phyloP scores from a whole-genome alignment of 176 grass and related monocot genomes.

The Bothriochloa decipiens region DNA sequence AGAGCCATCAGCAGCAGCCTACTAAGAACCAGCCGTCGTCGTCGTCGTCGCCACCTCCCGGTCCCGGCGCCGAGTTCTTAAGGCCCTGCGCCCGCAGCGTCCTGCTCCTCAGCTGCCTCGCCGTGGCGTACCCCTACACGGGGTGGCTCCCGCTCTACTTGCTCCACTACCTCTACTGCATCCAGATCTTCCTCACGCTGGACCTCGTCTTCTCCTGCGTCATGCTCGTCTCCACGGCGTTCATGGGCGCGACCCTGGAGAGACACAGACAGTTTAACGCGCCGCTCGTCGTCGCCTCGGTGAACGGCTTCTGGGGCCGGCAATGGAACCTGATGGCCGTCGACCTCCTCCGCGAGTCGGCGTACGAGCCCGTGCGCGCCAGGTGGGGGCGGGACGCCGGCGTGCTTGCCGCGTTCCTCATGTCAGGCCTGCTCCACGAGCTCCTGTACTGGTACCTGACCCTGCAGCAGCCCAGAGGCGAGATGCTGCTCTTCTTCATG shows the following conservation, averaged over 20 bases:
- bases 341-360: slow-evolving; percentile 66
- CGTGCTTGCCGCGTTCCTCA: slow-evolving; percentile 67
- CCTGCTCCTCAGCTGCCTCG: slow-evolving; percentile 53
- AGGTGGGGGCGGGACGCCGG: slow-evolving; percentile 59
- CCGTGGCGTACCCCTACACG: slow-evolving; percentile 49
- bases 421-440: slow-evolving; percentile 80
- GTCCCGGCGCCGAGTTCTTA: slow-evolving; percentile 33
- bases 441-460: slow-evolving; percentile 78
- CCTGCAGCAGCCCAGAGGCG: slow-evolving; percentile 49
- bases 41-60: neutral
- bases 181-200: slow-evolving; percentile 66
- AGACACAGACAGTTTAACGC: slow-evolving; percentile 64
- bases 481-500: slow-evolving; percentile 72
- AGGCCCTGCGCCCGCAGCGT: slow-evolving; percentile 46
- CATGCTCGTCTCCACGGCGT: slow-evolving; percentile 26
- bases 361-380: slow-evolving; percentile 61
- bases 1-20: neutral
- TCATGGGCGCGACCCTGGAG: slow-evolving; percentile 55
- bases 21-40: neutral
- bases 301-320: slow-evolving; percentile 67
- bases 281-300: slow-evolving; percentile 55
- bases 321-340: slow-evolving; percentile 85
- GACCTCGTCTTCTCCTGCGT: slow-evolving; percentile 63
- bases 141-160: slow-evolving; percentile 42
- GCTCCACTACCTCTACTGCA: slow-evolving; percentile 62